Evolutionary conservation across 768 basidiomycete species (phyloP).

Genomic region (Naematelia aurantialba): DNA sequence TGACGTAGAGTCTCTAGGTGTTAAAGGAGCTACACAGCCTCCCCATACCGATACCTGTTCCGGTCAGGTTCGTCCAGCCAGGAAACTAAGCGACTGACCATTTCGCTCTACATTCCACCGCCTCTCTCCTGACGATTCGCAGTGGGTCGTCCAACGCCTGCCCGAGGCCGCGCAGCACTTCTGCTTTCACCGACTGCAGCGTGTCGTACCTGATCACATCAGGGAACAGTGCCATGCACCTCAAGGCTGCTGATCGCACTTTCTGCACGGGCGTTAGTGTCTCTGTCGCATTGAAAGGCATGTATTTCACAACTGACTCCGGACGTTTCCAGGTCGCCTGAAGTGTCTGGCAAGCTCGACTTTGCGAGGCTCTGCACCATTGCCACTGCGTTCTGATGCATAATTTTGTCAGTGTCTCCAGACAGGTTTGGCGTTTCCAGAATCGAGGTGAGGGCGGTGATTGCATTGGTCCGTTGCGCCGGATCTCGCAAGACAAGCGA

Average conservation of each 20-base stretch:
- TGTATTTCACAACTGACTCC: slow-evolving; percentile 30
- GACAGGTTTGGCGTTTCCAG: slow-evolving; percentile 57
- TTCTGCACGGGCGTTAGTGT: slow-evolving; percentile 55
- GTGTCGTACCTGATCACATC: slow-evolving; percentile 72
- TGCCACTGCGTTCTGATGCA: slow-evolving; percentile 68
- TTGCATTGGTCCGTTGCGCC: slow-evolving; percentile 70
- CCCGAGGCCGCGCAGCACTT: slow-evolving; percentile 69
- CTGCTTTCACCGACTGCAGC: slow-evolving; percentile 72
- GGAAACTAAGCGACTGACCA: slow-evolving; percentile 43
- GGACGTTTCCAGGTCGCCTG: slow-evolving; percentile 18
- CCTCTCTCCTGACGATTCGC: slow-evolving; percentile 74
- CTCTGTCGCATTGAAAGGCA: slow-evolving; percentile 1
- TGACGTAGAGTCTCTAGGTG: too few species aligned
- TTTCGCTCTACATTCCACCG: slow-evolving; percentile 67
- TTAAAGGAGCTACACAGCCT: neutral
- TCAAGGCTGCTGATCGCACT: slow-evolving; percentile 71
- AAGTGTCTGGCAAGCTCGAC: slow-evolving; percentile 50
- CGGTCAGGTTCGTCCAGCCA: neutral
- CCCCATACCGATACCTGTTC: neutral
- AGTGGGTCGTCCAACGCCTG: slow-evolving; percentile 85
- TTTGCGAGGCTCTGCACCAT: slow-evolving; percentile 70
- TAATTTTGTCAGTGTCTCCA: slow-evolving; percentile 41
- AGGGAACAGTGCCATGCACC: slow-evolving; percentile 70
- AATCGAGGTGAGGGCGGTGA: slow-evolving; percentile 70
- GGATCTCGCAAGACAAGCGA: slow-evolving; percentile 74